Percentiles rank a stretch among this genome's conserved stretches.
Evolutionary conservation across 1,284 basidiomycete genomes (phyloP).

Genomic region (Rhodotorula sp.): DNA sequence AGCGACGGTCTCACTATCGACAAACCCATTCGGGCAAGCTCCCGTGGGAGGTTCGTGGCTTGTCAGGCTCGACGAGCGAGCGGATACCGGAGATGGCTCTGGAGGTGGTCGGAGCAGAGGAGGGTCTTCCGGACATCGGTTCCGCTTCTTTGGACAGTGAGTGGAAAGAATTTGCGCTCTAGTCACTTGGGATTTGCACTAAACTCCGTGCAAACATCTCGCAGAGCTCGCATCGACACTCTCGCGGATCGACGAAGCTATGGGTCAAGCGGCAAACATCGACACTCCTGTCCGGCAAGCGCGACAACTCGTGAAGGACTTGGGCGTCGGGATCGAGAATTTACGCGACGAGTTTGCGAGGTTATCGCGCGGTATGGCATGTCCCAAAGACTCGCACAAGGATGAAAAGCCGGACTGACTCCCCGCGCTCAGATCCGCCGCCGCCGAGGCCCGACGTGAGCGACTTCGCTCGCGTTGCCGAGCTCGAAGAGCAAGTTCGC

Average conservation of each 20-base stretch:
- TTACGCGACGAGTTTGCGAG: constrained; percentile 66
- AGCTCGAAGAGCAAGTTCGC: constrained; percentile 67
- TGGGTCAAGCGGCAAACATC: background rate
- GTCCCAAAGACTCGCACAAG: background rate
- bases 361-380: constrained; percentile 53
- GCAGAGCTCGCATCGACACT: constrained; percentile 12
- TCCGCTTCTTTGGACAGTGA: constrained; percentile 34
- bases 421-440: background rate
- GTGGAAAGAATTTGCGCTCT: background rate
- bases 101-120: constrained; percentile 13
- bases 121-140: constrained; percentile 38
- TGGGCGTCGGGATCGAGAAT: constrained; percentile 60
- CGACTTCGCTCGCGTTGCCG: constrained; percentile 57
- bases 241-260: constrained; percentile 1
- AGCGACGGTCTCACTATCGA: constrained; percentile 38
- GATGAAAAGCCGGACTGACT: background rate
- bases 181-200: background rate
- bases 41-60: constrained; percentile 44
- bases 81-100: constrained; percentile 32
- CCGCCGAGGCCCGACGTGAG: constrained; percentile 38
- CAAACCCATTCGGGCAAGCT: constrained; percentile 41
- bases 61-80: constrained; percentile 24
- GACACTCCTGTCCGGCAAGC: constrained; percentile 19
- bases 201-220: too few species aligned
- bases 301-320: constrained; percentile 58